Evolutionary conservation across 306 rosid species (phyloP), one percentile per base, ranked within the genome.

Genomic region (Aeschynomene evenia): DNA sequence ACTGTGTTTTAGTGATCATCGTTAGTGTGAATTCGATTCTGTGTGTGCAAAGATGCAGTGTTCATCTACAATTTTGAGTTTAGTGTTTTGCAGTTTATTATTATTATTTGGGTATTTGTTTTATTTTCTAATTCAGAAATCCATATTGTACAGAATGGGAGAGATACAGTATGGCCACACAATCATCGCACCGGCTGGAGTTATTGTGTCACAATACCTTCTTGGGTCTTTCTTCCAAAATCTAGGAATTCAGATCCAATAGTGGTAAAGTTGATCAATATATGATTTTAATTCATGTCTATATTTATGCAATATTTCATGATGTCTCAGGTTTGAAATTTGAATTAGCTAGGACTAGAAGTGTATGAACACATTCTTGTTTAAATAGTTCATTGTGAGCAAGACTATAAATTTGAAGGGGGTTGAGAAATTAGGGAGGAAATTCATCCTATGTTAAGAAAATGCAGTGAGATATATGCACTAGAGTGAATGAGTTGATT

Each of bases 131-230:
- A 75, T 78, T 54, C 28, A 26, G 28, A 53, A 68, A 24, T 71
- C 12, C 29, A 10, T 73, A 4, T 85, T 83, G n/a, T 77, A 77
- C 97, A 93, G 96, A 80, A 84, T 71, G 97, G 97, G 12, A 78
- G 79, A 70, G 94, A 80, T 43, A 86, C 98, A 29, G 80, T 90
- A 33, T 88, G 97, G 98, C 97, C 96, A n/a, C 97, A 88, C 73
- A 82, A 85, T 84, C 87, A 89, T 73, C 90, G 52, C 56, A 34
- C 86, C 13, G 98, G 96, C 57, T 93, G 98, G 96, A 86, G 90
- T 88, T 88, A 88, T 81, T 90, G 91, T 61, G 84, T 93, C 67
- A 71, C 85, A 15, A 73, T 93, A 53, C 96, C 96, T 48, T 88
- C 94, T 24, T 90, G 91, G 98, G 87, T 81, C 42, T 84, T 84